These are phyloP conservation scores for Termitomyces sp. DNA, from an alignment of 768 basidiomycete genomes.

Conservation along the genomic window DNA sequence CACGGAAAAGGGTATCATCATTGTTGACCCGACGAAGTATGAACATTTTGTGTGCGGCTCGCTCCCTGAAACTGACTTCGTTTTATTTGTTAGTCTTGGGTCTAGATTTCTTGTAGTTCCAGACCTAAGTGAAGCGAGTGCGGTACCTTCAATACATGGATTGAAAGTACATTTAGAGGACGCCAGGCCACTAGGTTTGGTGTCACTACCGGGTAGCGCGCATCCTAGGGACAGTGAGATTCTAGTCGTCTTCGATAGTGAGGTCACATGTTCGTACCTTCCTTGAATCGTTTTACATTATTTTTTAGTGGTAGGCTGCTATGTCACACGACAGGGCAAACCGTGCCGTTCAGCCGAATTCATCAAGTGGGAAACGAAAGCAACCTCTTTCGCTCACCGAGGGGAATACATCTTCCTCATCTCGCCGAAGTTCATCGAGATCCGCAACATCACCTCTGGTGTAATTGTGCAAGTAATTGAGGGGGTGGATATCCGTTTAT, in stretches of 20 bases:
- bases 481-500: constrained; percentile 59
- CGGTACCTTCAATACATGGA: constrained; percentile 32
- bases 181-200: constrained; percentile 61
- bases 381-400: constrained; percentile 54
- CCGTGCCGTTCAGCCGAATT: constrained; percentile 57
- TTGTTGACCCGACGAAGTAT: constrained; percentile 65
- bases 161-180: constrained; percentile 56
- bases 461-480: constrained; percentile 81
- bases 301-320: constrained; percentile 63
- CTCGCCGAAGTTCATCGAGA: constrained; percentile 70
- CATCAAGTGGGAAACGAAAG: constrained; percentile 76
- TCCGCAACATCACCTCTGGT: constrained; percentile 59
- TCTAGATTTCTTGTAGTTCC: constrained; percentile 49
- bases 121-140: constrained; percentile 39
- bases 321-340: constrained; percentile 63
- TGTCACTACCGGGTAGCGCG: constrained; percentile 36
- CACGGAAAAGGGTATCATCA: constrained; percentile 57
- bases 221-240: constrained; percentile 34
- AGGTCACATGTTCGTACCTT: constrained; percentile 17
- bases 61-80: neutral
- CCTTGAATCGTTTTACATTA: neutral
- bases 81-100: constrained; percentile 29
- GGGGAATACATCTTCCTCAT: constrained; percentile 65
- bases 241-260: constrained; percentile 72
- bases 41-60: constrained; percentile 16